Percentiles rank a stretch among this genome's conserved stretches.
phyloP scores from a whole-genome alignment of 768 basidiomycete genomes.

The Boletus coccyginus region DNA sequence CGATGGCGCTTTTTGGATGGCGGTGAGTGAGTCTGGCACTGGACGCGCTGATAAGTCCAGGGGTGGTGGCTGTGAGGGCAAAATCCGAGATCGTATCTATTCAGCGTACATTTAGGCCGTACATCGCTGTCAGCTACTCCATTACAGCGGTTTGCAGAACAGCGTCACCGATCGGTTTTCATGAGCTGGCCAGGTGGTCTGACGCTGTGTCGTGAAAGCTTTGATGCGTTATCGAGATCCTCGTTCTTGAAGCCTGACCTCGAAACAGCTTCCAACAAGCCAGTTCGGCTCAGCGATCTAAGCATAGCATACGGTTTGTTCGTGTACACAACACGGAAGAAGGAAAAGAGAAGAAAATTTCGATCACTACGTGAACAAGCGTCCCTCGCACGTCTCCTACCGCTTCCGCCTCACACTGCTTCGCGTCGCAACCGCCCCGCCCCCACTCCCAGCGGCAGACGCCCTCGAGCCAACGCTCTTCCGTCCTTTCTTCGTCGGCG shows the following conservation, averaged over 20 bases:
- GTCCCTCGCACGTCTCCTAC: not conserved
- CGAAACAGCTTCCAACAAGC: not conserved
- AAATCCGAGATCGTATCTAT: too few relatives aligned
- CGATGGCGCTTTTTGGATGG: not conserved
- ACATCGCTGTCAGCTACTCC: too few relatives aligned
- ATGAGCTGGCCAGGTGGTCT: not conserved
- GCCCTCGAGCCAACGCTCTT: conserved; percentile 20
- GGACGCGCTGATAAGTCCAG: too few relatives aligned
- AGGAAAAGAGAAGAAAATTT: not conserved
- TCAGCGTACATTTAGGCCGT: too few relatives aligned
- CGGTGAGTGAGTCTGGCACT: not conserved
- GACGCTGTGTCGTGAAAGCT: not conserved
- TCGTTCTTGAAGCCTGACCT: not conserved
- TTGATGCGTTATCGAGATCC: not conserved
- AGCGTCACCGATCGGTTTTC: too few relatives aligned
- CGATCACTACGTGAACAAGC: not conserved
- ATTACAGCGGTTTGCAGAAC: too few relatives aligned
- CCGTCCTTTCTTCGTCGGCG: conserved; percentile 22
- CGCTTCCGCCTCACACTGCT: conserved; percentile 33
- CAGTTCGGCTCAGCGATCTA: not conserved
- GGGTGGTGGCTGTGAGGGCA: too few relatives aligned
- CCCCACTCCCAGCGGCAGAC: conserved; percentile 5
- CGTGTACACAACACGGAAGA: not conserved
- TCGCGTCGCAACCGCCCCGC: conserved; percentile 22
- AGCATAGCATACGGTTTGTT: not conserved